phyloP scores from a whole-genome alignment of 106 monocot species.

The Dendrobium chrysotoxum region DNA sequence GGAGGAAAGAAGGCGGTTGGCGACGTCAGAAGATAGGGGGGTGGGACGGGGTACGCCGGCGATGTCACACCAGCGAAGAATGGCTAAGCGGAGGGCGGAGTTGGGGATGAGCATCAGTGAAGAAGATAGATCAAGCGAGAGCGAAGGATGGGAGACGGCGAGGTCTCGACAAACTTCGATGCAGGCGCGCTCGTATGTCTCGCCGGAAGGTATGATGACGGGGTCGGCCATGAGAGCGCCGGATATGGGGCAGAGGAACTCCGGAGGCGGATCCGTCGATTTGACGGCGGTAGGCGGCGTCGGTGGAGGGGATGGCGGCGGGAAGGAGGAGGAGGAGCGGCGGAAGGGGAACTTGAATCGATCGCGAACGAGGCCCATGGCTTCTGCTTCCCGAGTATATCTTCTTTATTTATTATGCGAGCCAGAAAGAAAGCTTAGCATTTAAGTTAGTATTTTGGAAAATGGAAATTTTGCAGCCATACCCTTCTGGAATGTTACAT shows the following conservation, averaged over 20 bases:
- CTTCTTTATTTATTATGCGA: no score
- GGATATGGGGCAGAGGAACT: conserved; percentile 83
- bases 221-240: conserved; percentile 78
- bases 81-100: conserved; percentile 45
- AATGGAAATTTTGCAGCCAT: no score
- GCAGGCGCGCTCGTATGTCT: conserved; percentile 74
- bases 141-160: conserved; percentile 21
- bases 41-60: conserved; percentile 20
- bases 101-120: conserved; percentile 49
- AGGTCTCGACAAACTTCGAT: conserved; percentile 60
- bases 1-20: conserved; percentile 13
- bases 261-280: conserved; percentile 25
- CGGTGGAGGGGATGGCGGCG: conserved; percentile 8
- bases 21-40: conserved; percentile 17
- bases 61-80: conserved; percentile 41
- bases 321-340: conserved; percentile 17
- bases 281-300: not conserved
- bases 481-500: no score
- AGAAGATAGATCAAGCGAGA: not conserved
- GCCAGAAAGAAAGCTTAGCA: no score
- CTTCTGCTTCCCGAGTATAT: not conserved
- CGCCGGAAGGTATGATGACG: conserved; percentile 69
- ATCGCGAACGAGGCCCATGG: conserved; percentile 5
- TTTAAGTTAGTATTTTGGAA: no score
- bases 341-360: conserved; percentile 26